These are phyloP conservation scores for Mariannaea sp. DNA, from an alignment of 2,329 filamentous ascomycete species.

Conservation along the genomic window DNA sequence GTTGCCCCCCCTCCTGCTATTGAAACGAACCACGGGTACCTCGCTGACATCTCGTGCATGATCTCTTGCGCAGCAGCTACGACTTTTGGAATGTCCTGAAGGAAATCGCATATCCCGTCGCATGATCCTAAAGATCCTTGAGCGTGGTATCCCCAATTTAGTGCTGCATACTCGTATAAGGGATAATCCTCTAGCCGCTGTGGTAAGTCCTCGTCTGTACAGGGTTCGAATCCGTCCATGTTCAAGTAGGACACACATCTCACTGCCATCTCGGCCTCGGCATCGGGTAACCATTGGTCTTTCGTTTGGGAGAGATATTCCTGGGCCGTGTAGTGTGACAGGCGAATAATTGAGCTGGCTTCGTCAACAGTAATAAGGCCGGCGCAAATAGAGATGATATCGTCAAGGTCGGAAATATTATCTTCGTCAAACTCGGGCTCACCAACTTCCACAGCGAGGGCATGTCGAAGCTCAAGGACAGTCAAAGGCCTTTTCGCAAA, in stretches of 20 bases:
- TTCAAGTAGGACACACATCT: conserved; percentile 6
- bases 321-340: conserved; percentile 7
- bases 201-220: background rate
- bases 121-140: background rate
- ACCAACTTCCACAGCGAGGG: conserved; percentile 5
- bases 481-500: conserved; percentile 4
- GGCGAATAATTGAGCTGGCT: background rate
- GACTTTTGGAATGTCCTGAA: background rate
- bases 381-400: conserved; percentile 3
- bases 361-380: conserved; percentile 7
- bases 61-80: background rate
- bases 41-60: background rate
- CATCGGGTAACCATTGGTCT: background rate
- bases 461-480: conserved; percentile 1
- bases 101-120: background rate
- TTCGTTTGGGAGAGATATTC: conserved; percentile 8
- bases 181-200: background rate
- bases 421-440: conserved; percentile 7
- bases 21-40: background rate
- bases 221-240: background rate
- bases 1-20: background rate
- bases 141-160: conserved; percentile 4
- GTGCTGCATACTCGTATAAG: conserved; percentile 5
- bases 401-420: background rate
- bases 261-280: background rate